Evolutionary conservation across 768 basidiomycete genomes (phyloP).

Genomic region (Mycena latifolia): DNA sequence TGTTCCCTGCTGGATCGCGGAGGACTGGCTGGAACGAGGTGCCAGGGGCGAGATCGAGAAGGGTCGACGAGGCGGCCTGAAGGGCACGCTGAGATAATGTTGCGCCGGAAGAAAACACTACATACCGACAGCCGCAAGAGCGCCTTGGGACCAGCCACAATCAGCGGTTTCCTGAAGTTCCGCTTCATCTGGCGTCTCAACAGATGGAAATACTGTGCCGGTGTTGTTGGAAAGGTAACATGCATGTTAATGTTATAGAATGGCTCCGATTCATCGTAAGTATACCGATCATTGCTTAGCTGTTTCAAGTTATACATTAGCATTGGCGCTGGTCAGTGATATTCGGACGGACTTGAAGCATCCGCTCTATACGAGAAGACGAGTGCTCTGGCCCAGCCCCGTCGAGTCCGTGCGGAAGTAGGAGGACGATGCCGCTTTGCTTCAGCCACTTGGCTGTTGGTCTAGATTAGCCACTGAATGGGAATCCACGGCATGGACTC

Average conservation of each 20-base stretch:
- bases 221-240: slow-evolving; percentile 87
- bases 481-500: background rate
- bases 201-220: slow-evolving; percentile 94
- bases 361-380: slow-evolving; percentile 87
- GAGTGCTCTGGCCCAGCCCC: slow-evolving; percentile 97
- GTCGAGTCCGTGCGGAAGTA: slow-evolving; percentile 91
- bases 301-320: slow-evolving; percentile 47
- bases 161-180: slow-evolving; percentile 88
- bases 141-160: slow-evolving; percentile 89
- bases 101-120: background rate
- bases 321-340: background rate
- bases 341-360: slow-evolving; percentile 76
- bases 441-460: slow-evolving; percentile 89
- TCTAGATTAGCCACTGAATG: slow-evolving; percentile 13
- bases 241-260: slow-evolving; percentile 82
- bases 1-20: slow-evolving; percentile 57
- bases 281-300: slow-evolving; percentile 83
- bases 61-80: slow-evolving; percentile 75
- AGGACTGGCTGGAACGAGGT: slow-evolving; percentile 79
- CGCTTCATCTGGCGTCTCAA: slow-evolving; percentile 88
- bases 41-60: slow-evolving; percentile 71
- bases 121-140: slow-evolving; percentile 81
- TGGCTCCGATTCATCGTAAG: slow-evolving; percentile 44
- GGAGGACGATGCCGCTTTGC: slow-evolving; percentile 89
- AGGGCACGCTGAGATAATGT: background rate